Evolutionary conservation across 2,329 filamentous ascomycete species (phyloP), one percentile per base, ranked within the genome.

Genomic region (Escovopsis weberi): DNA sequence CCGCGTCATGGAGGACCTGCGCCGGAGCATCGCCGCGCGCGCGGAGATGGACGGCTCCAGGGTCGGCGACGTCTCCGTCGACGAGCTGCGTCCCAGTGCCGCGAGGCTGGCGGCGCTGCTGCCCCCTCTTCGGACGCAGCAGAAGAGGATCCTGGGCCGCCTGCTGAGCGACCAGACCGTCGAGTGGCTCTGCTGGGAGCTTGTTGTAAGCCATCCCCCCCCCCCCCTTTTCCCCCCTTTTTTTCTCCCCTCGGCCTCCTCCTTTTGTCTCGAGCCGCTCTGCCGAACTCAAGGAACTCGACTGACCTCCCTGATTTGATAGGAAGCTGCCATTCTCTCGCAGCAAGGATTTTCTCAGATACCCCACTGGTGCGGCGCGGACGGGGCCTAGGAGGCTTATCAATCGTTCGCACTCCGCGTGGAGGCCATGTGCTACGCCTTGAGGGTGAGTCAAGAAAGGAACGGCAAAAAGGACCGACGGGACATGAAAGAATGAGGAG

Each of bases 331-430:
- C 10, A 41, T 55, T 6, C n/a, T 45, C 11, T 51, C 54, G 6
- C 55, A 58, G 43, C 51, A 53, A 36, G 55, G 55, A n/a, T 39
- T 44, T 15, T 48, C 51, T 4, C 50, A 48, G 33, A 43, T 53
- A 41, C 45, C 50, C 38, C 43, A 42, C 40, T 57, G 53, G 53
- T 55, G 51, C 43, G 50, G 45, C 43, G 49, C 51, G 39, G 53
- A 57, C 37, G 53, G 54, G 39, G 49, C 48, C 23, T 58, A 53
- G 55, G 55, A 57, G 48, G 49, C 52, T 43, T 55, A 54, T 43
- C 33, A 38, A 35, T 47, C 50, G 34, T 51, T 57, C 38, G 41
- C 39, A 41, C 45, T 42, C 12, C 53, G 55, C 15, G 43, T 58
- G 18, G 48, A 49, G n/a, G 48, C 50, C 23, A 52, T 58, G 10